A percentile compares a stretch with the other conserved stretches of the same genome.
Conservation (phyloP, 768 basidiomycete genomes). For the Piloderma croceum region DNA sequence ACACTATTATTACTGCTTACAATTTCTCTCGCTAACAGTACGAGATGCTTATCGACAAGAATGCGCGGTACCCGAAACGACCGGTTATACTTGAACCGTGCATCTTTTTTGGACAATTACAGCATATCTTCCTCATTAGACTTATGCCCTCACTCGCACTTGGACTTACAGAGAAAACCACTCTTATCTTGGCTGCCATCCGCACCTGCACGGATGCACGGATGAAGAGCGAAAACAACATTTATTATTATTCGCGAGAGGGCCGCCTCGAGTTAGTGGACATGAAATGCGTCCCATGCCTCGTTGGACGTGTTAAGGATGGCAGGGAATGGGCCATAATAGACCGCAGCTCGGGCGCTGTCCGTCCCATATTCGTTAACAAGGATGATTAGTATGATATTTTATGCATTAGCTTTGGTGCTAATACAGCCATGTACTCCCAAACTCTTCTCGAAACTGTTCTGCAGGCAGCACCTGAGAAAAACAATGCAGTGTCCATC, state of each 20-base stretch:
- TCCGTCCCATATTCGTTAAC: conserved; percentile 11
- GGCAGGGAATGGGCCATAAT: conserved; percentile 14
- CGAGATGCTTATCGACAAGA: conserved; percentile 25
- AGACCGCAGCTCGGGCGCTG: conserved; percentile 10
- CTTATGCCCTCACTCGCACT: conserved; percentile 11
- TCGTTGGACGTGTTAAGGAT: conserved; percentile 15
- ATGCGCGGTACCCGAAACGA: conserved; percentile 13
- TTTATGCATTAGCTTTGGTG: too few relatives aligned
- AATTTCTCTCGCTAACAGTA: too few relatives aligned
- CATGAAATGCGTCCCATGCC: conserved; percentile 17
- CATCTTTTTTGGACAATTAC: conserved; percentile 12
- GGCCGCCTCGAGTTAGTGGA: conserved; percentile 16
- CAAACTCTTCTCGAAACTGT: too few relatives aligned
- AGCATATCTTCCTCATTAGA: conserved; percentile 12
- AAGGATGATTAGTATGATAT: too few relatives aligned
- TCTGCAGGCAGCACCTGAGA: too few relatives aligned
- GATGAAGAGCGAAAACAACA: background rate
- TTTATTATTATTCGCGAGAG: conserved; percentile 12
- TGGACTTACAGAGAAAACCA: conserved; percentile 10
- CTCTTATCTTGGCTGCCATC: conserved; percentile 22
- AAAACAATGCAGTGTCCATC: too few relatives aligned
- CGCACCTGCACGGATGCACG: too few relatives aligned
- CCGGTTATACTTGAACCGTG: too few relatives aligned
- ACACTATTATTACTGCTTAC: conserved; percentile 1
- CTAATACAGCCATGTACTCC: too few relatives aligned